Percentiles rank a stretch among this genome's conserved stretches.
These are phyloP conservation scores for Phytophthora nicotianae DNA, from an alignment of 352 stramenopile genomes.

Conservation along the genomic window DNA sequence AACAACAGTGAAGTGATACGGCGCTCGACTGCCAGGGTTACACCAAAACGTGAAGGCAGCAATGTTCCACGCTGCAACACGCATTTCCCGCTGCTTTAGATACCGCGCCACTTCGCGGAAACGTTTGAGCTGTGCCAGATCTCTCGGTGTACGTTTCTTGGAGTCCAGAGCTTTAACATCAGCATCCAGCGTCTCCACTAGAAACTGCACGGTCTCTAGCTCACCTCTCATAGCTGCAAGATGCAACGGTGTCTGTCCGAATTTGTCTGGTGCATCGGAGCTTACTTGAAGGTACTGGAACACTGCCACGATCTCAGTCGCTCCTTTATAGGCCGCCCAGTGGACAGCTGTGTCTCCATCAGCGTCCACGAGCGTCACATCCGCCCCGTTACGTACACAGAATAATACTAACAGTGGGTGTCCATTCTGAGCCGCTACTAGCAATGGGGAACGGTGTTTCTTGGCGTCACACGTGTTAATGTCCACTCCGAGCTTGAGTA, in stretches of 20 bases:
- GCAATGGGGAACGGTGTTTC: conserved; percentile 77
- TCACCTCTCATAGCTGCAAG: conserved; percentile 81
- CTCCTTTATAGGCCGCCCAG: conserved; percentile 88
- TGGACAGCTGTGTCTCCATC: conserved; percentile 83
- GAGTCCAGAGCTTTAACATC: conserved; percentile 53
- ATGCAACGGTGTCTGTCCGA: conserved; percentile 84
- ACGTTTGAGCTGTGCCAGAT: conserved; percentile 66
- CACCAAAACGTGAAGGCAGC: conserved; percentile 58
- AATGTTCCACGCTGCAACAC: conserved; percentile 59
- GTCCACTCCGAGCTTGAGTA: conserved; percentile 65
- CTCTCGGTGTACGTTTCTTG: conserved; percentile 59
- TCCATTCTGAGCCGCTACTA: conserved; percentile 81
- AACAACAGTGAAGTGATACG: conserved; percentile 71
- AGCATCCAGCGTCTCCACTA: conserved; percentile 80
- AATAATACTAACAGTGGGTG: conserved; percentile 79
- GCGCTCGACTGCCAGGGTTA: conserved; percentile 57
- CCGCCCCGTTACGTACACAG: conserved; percentile 70
- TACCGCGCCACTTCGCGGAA: conserved; percentile 63
- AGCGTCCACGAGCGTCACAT: conserved; percentile 67
- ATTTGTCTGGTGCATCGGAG: conserved; percentile 66
- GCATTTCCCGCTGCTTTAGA: conserved; percentile 42
- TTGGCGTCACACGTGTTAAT: conserved; percentile 74
- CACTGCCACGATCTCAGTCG: conserved; percentile 80
- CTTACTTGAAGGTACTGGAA: conserved; percentile 83
- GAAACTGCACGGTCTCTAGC: conserved; percentile 72